A percentile compares a stretch with the other conserved stretches of the same genome.
phyloP scores from a whole-genome alignment of 257 asterid genomes.

The Penstemon davidsonii region DNA sequence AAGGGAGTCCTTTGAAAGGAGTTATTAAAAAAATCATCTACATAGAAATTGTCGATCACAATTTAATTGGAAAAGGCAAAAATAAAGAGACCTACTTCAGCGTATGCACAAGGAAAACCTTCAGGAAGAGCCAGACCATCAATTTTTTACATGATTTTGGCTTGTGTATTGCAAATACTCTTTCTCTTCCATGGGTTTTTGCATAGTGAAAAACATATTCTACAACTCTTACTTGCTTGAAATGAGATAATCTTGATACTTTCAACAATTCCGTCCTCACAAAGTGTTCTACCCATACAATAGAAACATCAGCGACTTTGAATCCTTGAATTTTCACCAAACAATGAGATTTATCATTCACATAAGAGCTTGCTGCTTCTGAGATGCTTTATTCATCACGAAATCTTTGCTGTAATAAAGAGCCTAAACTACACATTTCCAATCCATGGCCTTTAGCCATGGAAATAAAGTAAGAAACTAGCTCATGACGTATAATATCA shows the following conservation, averaged over 20 bases:
- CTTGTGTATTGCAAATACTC: slow-evolving; percentile 98
- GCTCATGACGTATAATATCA: slow-evolving; percentile 9
- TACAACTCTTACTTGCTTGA: slow-evolving; percentile 92
- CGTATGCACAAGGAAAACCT: slow-evolving; percentile 41
- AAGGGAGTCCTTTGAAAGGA: not conserved
- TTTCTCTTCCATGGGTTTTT: slow-evolving; percentile 80
- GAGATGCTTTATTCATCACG: slow-evolving; percentile 4
- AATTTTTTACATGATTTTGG: slow-evolving; percentile 97
- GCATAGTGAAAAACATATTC: slow-evolving; percentile 97
- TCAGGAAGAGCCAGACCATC: slow-evolving; percentile 89
- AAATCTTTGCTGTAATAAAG: not conserved
- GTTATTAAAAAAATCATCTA: slow-evolving; percentile 48
- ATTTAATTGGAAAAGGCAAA: slow-evolving; percentile 45
- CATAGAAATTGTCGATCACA: slow-evolving; percentile 89
- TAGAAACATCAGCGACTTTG: slow-evolving; percentile 77
- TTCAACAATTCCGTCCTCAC: slow-evolving; percentile 89
- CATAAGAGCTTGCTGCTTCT: not conserved
- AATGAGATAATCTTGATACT: slow-evolving; percentile 95
- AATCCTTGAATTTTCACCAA: slow-evolving; percentile 49
- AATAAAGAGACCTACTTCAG: not conserved
- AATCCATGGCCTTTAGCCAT: slow-evolving; percentile 7
- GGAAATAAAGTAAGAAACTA: slow-evolving; percentile 11
- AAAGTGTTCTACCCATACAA: slow-evolving; percentile 94
- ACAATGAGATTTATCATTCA: slow-evolving; percentile 11
- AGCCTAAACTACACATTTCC: not conserved